phyloP scores from a whole-genome alignment of 495 filamentous ascomycete genomes.

The Choiromyces venosus region DNA sequence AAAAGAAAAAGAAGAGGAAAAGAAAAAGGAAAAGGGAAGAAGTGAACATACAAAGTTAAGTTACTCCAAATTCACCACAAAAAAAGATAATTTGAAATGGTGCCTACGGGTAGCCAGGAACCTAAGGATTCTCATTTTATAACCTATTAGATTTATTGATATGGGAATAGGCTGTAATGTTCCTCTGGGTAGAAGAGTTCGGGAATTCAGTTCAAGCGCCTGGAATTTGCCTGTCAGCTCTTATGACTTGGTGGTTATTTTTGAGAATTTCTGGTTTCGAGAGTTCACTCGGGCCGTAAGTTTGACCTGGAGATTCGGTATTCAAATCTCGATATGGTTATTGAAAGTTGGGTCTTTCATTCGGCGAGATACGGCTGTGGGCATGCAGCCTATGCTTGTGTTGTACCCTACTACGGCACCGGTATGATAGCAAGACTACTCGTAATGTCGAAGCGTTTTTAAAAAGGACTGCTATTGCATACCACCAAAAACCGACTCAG shows the following conservation, averaged over 20 bases:
- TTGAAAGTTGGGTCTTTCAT: too few relatives aligned
- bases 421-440: too few relatives aligned
- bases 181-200: background rate
- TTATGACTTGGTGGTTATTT: background rate
- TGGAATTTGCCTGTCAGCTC: background rate
- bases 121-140: background rate
- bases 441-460: too few relatives aligned
- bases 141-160: background rate
- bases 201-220: background rate
- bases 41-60: too few relatives aligned
- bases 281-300: background rate
- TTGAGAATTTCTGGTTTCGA: background rate
- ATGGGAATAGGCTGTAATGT: background rate
- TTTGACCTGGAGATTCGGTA: background rate
- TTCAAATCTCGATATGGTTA: background rate
- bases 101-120: background rate
- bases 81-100: too few relatives aligned
- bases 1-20: too few relatives aligned
- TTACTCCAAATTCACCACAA: too few relatives aligned
- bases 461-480: too few relatives aligned
- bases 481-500: too few relatives aligned
- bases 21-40: too few relatives aligned
- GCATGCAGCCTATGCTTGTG: background rate
- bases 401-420: too few relatives aligned
- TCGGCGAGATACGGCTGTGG: too few relatives aligned